These are phyloP conservation scores for Fusarium sp. DNA, from an alignment of 2,329 filamentous ascomycete genomes.

Conservation along the genomic window DNA sequence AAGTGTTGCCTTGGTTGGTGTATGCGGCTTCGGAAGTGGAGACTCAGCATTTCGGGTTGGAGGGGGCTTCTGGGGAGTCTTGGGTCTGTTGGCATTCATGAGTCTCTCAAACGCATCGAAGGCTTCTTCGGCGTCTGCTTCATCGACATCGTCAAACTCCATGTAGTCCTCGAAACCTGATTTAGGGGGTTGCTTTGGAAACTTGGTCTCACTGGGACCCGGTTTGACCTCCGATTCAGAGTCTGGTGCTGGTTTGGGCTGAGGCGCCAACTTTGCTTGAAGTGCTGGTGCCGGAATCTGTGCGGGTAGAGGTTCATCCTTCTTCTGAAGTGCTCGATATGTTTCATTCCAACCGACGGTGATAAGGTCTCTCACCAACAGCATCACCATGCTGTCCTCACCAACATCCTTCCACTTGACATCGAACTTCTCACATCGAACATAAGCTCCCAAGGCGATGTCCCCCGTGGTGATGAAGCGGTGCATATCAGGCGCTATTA, in stretches of 20 bases:
- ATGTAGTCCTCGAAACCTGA: neutral
- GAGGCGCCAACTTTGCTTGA: neutral
- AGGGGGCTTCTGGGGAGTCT: neutral
- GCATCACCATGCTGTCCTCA: constrained; percentile 50
- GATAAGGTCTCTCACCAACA: constrained; percentile 56
- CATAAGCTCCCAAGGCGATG: constrained; percentile 59
- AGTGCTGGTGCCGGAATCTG: neutral
- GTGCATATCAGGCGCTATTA: constrained; percentile 58
- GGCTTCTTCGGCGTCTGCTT: constrained; percentile 46
- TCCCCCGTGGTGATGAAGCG: constrained; percentile 57
- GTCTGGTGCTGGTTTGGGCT: neutral
- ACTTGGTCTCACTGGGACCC: neutral
- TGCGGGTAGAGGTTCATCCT: neutral
- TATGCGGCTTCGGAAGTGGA: neutral
- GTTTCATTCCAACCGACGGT: constrained; percentile 60
- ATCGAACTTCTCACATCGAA: constrained; percentile 56
- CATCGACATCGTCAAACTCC: constrained; percentile 23
- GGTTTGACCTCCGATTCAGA: constrained; percentile 4
- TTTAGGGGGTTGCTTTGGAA: neutral
- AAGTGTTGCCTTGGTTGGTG: neutral
- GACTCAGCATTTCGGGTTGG: neutral
- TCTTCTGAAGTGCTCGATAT: constrained; percentile 43
- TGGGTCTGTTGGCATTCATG: constrained; percentile 33
- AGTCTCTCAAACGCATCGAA: constrained; percentile 52
- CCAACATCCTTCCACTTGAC: constrained; percentile 42